Percentiles rank a stretch among this genome's conserved stretches.
phyloP scores from a whole-genome alignment of 2,329 filamentous ascomycete species.

The Lachnellula hyalina region DNA sequence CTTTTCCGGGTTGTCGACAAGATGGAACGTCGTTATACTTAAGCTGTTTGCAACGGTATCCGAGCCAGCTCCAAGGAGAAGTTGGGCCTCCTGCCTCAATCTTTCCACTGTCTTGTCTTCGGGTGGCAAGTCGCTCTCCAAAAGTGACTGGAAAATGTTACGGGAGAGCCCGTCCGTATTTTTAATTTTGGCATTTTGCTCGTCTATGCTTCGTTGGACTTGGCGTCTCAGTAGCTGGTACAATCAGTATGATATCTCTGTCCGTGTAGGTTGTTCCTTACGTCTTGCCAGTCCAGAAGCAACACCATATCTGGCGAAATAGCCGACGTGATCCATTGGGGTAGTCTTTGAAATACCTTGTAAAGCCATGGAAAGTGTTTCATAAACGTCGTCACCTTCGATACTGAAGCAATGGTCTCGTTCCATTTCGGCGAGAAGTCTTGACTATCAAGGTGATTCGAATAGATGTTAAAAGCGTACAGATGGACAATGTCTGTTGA shows the following conservation, averaged over 20 bases:
- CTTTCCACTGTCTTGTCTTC: conserved; percentile 13
- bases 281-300: conserved; percentile 13
- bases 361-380: conserved; percentile 21
- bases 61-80: conserved; percentile 10
- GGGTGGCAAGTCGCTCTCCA: conserved; percentile 13
- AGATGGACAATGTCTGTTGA: conserved; percentile 28
- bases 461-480: conserved; percentile 26
- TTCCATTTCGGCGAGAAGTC: conserved; percentile 19
- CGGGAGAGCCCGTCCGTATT: not conserved
- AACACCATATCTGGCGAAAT: conserved; percentile 12
- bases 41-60: conserved; percentile 9
- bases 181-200: conserved; percentile 1
- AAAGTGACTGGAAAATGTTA: conserved; percentile 18
- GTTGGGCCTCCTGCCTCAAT: conserved; percentile 10
- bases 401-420: conserved; percentile 14
- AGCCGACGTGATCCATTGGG: conserved; percentile 1
- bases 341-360: conserved; percentile 6
- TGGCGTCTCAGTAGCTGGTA: conserved; percentile 4
- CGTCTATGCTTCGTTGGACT: conserved; percentile 4
- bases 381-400: conserved; percentile 9
- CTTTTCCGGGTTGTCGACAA: conserved; percentile 11
- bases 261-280: not conserved
- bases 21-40: conserved; percentile 5
- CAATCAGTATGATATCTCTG: not conserved
- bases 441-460: conserved; percentile 18